Evolutionary conservation across 2,329 filamentous ascomycete genomes (phyloP).

Genomic region (Sclerotinia subarctica): DNA sequence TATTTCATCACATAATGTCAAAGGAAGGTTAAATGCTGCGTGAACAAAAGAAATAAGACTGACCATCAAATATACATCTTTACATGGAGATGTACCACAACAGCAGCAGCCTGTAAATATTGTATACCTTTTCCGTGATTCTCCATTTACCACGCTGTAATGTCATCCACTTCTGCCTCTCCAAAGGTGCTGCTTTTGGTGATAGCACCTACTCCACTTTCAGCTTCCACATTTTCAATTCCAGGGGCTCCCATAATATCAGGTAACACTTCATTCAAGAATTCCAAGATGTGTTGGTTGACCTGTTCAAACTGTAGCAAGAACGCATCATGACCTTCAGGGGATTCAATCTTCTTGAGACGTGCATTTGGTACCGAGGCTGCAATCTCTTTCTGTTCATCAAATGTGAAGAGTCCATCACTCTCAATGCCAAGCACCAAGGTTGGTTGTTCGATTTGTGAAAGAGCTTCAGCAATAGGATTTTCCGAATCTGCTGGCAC

Average conservation of each 20-base stretch:
- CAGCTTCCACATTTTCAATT: conserved; percentile 41
- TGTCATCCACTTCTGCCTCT: conserved; percentile 93
- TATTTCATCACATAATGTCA: conserved; percentile 47
- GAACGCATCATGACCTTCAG: conserved; percentile 95
- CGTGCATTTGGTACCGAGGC: conserved; percentile 72
- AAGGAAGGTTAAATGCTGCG: not conserved
- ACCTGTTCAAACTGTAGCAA: conserved; percentile 96
- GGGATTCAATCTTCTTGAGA: conserved; percentile 84
- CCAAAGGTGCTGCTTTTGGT: conserved; percentile 91
- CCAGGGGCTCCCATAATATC: conserved; percentile 77
- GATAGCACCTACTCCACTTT: conserved; percentile 56
- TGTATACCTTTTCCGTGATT: not conserved
- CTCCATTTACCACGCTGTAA: conserved; percentile 75
- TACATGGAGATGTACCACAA: not conserved
- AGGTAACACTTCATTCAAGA: conserved; percentile 76
- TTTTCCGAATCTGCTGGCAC: conserved; percentile 42
- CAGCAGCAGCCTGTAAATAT: not conserved
- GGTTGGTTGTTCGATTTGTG: conserved; percentile 80
- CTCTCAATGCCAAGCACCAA: conserved; percentile 92
- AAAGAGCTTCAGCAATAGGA: conserved; percentile 68
- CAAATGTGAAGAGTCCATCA: conserved; percentile 94
- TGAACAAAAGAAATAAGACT: not conserved
- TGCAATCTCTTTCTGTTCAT: conserved; percentile 91
- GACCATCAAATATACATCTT: not conserved
- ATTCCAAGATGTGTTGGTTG: conserved; percentile 79